These are phyloP conservation scores for Purpureocillium lavendulum DNA, from an alignment of 2,329 filamentous ascomycete species.

Conservation along the genomic window DNA sequence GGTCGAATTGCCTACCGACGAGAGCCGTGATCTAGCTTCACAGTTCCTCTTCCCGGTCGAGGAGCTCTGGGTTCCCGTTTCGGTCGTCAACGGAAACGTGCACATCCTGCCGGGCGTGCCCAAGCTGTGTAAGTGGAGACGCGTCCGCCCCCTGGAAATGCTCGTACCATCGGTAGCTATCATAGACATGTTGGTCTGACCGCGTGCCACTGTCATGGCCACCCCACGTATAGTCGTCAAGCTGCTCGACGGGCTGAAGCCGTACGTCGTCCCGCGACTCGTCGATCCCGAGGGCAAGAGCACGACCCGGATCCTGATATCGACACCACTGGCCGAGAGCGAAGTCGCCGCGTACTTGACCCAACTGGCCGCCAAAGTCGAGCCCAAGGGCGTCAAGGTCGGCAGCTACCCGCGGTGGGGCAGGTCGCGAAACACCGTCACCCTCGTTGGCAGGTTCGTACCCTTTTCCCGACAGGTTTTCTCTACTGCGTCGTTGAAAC, in stretches of 20 bases:
- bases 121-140: constrained; percentile 51
- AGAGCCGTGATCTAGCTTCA: constrained; percentile 51
- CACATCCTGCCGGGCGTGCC: constrained; percentile 92
- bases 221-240: constrained; percentile 60
- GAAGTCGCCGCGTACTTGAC: constrained; percentile 76
- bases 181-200: too few species aligned
- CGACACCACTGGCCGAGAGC: constrained; percentile 83
- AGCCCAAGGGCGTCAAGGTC: constrained; percentile 75
- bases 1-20: constrained; percentile 77
- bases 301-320: constrained; percentile 70
- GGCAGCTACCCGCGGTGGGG: constrained; percentile 94
- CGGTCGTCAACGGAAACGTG: constrained; percentile 84
- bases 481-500: background rate
- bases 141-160: background rate
- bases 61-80: constrained; percentile 84
- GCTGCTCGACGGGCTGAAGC: constrained; percentile 70
- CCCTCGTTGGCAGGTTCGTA: constrained; percentile 58
- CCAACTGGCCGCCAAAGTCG: constrained; percentile 65
- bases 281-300: constrained; percentile 75
- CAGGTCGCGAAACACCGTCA: constrained; percentile 81
- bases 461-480: background rate
- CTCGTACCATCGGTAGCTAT: too few species aligned
- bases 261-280: constrained; percentile 60
- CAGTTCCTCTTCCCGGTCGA: constrained; percentile 75
- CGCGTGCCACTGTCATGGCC: too few species aligned